Evolutionary conservation across 2,329 filamentous ascomycete genomes (phyloP), one percentile per base, ranked within the genome.

Genomic region (Aspergillus awamori): DNA sequence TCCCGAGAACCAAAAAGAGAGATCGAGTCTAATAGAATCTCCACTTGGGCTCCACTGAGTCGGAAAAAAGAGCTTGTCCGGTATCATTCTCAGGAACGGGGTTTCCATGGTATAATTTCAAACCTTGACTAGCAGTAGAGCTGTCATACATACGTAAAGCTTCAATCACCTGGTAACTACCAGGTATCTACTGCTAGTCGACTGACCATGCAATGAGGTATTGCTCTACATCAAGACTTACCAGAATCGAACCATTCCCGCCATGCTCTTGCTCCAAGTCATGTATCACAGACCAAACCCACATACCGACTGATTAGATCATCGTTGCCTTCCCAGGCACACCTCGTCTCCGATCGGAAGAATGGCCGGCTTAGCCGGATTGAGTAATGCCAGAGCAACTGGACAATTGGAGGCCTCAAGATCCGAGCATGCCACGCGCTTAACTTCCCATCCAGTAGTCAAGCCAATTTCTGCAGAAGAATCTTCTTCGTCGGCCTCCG

Each of bases 1-100:
- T 62, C 59, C 43, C 52, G 60, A 66, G 45, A 59, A 53, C 56
- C 52, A 57, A 64, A 68, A 67, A 68, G 65, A 62, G 59, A 72
- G 72, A 75, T 74, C 72, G 72, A 68, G 68, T 66, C 72, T 70
- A 71, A 72, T 63, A 58, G 59, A 60, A 63, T 63, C 66, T 69
- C 71, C 70, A 71, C 72, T 68, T 54, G 22, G 36, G 59, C 68
- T 71, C 68, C 71, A 72, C 70, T 63, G 22, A 57, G 62, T 73
- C 72, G 71, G 71, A 69, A 73, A 71, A 74, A 70, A 67, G 65
- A 71, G 65, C 65, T 71, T 67, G 61, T 70, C 63, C 63, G 63
- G 61, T 61, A 66, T 59, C 60, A 43, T 39, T 36, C 33, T 36
- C 59, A 62, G 58, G 57, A 64, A 62, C 58, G 48, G 57, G 56